A percentile compares a stretch with the other conserved stretches of the same genome.
Conservation (phyloP, 495 filamentous ascomycete genomes). For the Cryomyces antarcticus region DNA sequence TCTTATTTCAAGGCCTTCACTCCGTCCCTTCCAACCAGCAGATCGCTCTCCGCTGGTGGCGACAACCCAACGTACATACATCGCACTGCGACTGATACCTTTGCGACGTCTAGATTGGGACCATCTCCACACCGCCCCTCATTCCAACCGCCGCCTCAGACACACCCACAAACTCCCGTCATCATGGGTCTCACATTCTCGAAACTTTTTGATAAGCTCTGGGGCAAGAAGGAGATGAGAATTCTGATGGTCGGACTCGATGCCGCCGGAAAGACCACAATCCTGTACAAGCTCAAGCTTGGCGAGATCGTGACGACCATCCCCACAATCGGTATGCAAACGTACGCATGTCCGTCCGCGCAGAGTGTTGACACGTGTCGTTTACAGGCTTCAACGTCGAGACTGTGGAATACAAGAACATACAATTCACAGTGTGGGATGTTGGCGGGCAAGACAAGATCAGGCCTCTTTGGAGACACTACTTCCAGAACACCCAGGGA, state of each 20-base stretch:
- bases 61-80: not conserved
- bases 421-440: conserved; percentile 99
- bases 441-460: conserved; percentile 99
- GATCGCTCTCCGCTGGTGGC: not conserved
- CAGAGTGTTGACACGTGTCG: too few relatives aligned
- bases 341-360: too few relatives aligned
- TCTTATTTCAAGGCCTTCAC: too few relatives aligned
- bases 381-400: conserved; percentile 92
- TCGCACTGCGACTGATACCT: not conserved
- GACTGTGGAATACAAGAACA: conserved; percentile 99
- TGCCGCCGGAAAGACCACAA: conserved; percentile 98
- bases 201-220: conserved; percentile 82
- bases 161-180: too few relatives aligned
- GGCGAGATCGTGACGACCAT: conserved; percentile 99
- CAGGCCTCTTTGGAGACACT: conserved; percentile 96
- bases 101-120: too few relatives aligned
- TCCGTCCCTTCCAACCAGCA: too few relatives aligned
- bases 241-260: conserved; percentile 99
- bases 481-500: conserved; percentile 99
- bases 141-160: too few relatives aligned
- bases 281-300: conserved; percentile 99
- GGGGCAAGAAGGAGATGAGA: conserved; percentile 99
- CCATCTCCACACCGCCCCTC: too few relatives aligned
- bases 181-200: conserved; percentile 84
- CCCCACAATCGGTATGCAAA: conserved; percentile 89